Evolutionary conservation across 352 stramenopile species (phyloP), one percentile per base, ranked within the genome.

Genomic region (Globisporangium echinulatum): DNA sequence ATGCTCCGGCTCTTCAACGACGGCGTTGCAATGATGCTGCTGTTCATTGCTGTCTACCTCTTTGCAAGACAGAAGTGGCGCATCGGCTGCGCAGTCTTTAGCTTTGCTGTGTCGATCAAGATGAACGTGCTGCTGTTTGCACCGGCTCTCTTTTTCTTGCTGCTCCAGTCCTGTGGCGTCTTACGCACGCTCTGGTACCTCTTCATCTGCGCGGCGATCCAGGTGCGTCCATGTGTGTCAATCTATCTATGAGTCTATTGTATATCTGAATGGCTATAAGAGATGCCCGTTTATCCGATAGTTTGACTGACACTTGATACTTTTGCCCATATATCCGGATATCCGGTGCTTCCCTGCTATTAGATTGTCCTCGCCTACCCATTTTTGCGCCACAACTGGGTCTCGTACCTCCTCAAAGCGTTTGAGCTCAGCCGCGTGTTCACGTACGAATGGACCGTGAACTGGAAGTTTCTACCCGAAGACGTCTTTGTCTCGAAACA

Each of bases 121-220:
- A 99, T 99, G 97, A 99, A 99, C 82, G 83, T 98, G 39, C 77
- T 99, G 49, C 81, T 99, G 11, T 99, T 99, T 66, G 95, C 96
- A 47, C 97, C 97, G 0, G 96, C 93, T 44, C 71, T 99, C 2
- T 90, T 99, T 52, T 91, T 99, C 57, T 71, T 99, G 49, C 72
- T 99, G 49, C 75, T 99, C 19, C 92, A 98, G 68, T 87, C 77
- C 13, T 91, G 75, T 49, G 90, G 90, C 10, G 62, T 96, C 44
- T 50, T 88, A 13, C 79, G 79, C 40, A 96, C 90, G 2, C 57
- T 92, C 6, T 82, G 82, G 66, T 94, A 96, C 63, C 67, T 99
- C 44, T 73, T 78, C 42, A 89, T 98, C 56, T 98, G 94, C 70
- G 93, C 88, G 15, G 66, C 78, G n/a, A 87, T 98, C 15, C 94